phyloP scores from a whole-genome alignment of 192 early-diverging fungal species.

The Cetraspora pellucida region DNA sequence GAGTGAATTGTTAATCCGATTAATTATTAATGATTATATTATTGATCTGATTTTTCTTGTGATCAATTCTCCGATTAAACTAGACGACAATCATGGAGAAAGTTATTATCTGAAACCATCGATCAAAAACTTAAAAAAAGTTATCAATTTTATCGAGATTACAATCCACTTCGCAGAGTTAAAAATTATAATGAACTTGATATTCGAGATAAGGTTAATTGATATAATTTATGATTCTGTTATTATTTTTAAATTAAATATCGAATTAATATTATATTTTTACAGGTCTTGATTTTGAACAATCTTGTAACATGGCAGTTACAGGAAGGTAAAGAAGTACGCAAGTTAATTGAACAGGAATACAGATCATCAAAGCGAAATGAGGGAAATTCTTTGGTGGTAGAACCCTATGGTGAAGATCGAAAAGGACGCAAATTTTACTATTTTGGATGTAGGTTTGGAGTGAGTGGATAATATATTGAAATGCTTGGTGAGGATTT shows the following conservation, averaged over 20 bases:
- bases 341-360: slow-evolving; percentile 8
- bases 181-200: slow-evolving; percentile 31
- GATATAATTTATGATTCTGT: background rate
- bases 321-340: slow-evolving; percentile 10
- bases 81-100: slow-evolving; percentile 21
- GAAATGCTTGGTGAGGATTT: background rate
- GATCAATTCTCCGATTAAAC: background rate
- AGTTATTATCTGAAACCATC: slow-evolving; percentile 17
- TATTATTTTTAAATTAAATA: background rate
- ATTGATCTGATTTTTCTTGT: background rate
- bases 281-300: slow-evolving; percentile 21
- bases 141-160: slow-evolving; percentile 24
- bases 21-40: background rate
- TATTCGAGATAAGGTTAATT: slow-evolving; percentile 20
- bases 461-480: too few species aligned
- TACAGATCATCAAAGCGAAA: slow-evolving; percentile 18
- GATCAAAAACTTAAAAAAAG: slow-evolving; percentile 28
- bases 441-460: slow-evolving; percentile 25
- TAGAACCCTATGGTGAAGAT: slow-evolving; percentile 11
- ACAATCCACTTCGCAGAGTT: slow-evolving; percentile 23
- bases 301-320: slow-evolving; percentile 27
- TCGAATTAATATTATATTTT: background rate
- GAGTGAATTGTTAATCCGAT: background rate
- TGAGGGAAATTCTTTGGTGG: slow-evolving; percentile 5
- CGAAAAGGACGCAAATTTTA: slow-evolving; percentile 15